A percentile compares a stretch with the other conserved stretches of the same genome.
phyloP scores from a whole-genome alignment of 1,284 basidiomycete genomes.

The Peniophora sp. region DNA sequence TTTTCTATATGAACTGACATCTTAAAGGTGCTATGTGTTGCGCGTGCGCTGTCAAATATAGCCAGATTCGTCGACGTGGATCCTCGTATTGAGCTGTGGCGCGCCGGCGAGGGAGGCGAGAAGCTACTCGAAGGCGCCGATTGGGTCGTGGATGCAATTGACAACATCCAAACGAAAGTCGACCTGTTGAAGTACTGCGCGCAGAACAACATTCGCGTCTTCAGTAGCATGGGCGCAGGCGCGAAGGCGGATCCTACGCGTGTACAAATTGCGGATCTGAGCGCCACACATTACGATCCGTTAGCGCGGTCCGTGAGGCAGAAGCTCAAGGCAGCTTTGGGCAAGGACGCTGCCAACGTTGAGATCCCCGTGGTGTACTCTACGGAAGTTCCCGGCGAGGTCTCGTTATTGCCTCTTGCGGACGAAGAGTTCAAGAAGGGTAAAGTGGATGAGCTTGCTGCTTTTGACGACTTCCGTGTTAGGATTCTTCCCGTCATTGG shows the following conservation, averaged over 20 bases:
- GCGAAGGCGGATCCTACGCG: constrained; percentile 94
- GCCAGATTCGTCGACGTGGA: constrained; percentile 74
- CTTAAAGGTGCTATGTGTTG: constrained; percentile 74
- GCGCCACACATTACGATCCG: constrained; percentile 90
- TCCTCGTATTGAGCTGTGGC: constrained; percentile 76
- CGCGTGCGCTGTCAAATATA: constrained; percentile 67
- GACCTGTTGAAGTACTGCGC: constrained; percentile 83
- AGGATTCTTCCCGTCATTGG: constrained; percentile 85
- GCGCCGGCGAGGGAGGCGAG: constrained; percentile 62
- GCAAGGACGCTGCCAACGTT: constrained; percentile 51
- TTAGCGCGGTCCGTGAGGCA: constrained; percentile 87
- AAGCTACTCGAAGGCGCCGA: constrained; percentile 71
- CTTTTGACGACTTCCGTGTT: constrained; percentile 92
- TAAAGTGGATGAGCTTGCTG: constrained; percentile 83
- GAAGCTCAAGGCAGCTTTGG: constrained; percentile 45
- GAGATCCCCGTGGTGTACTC: constrained; percentile 95
- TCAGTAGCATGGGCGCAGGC: constrained; percentile 97
- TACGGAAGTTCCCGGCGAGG: constrained; percentile 85
- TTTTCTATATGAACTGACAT: no score
- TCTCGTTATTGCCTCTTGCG: constrained; percentile 83
- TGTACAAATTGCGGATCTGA: constrained; percentile 94
- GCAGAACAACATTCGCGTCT: constrained; percentile 71
- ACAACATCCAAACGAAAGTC: constrained; percentile 94
- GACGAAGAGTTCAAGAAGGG: constrained; percentile 93
- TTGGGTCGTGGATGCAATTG: constrained; percentile 94